Evolutionary conservation across 2,329 filamentous ascomycete species (phyloP).

Genomic region (Claviceps africana): DNA sequence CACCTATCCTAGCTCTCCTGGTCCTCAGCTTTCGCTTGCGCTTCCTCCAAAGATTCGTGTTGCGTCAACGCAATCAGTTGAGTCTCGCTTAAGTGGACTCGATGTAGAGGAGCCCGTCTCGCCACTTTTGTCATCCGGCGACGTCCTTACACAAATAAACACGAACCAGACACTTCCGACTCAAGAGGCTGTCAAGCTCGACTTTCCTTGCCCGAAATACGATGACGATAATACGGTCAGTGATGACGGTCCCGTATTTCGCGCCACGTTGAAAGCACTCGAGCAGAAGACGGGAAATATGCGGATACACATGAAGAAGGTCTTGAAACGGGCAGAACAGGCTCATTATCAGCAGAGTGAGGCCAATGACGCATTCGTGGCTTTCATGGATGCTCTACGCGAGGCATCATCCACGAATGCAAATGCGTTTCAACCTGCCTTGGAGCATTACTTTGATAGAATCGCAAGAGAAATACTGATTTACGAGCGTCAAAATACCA

Average conservation of each 20-base stretch:
- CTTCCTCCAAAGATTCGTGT: slow-evolving; percentile 66
- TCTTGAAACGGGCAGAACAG: slow-evolving; percentile 85
- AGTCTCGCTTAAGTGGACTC: slow-evolving; percentile 63
- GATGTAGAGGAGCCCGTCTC: slow-evolving; percentile 52
- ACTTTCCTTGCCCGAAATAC: slow-evolving; percentile 73
- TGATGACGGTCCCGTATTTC: slow-evolving; percentile 89
- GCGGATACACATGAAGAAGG: slow-evolving; percentile 88
- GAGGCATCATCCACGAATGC: slow-evolving; percentile 85
- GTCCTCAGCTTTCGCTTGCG: slow-evolving; percentile 57
- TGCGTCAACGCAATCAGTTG: slow-evolving; percentile 74
- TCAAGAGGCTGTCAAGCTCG: slow-evolving; percentile 58
- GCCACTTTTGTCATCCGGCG: slow-evolving; percentile 28
- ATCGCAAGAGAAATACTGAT: slow-evolving; percentile 79
- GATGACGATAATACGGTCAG: slow-evolving; percentile 72
- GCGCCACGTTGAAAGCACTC: slow-evolving; percentile 88
- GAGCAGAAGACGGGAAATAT: slow-evolving; percentile 96
- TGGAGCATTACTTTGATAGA: slow-evolving; percentile 97
- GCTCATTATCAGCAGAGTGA: slow-evolving; percentile 65
- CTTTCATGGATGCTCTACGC: slow-evolving; percentile 72
- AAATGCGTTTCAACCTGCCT: slow-evolving; percentile 88
- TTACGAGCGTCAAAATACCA: slow-evolving; percentile 75
- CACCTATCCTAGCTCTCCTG: slow-evolving; percentile 50
- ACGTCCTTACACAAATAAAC: slow-evolving; percentile 18
- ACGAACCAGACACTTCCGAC: slow-evolving; percentile 12
- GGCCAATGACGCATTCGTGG: slow-evolving; percentile 72